Base-by-base conservation (phyloP, 805 yeast genomes). In the Kazachstania bromeliacearum region DNA sequence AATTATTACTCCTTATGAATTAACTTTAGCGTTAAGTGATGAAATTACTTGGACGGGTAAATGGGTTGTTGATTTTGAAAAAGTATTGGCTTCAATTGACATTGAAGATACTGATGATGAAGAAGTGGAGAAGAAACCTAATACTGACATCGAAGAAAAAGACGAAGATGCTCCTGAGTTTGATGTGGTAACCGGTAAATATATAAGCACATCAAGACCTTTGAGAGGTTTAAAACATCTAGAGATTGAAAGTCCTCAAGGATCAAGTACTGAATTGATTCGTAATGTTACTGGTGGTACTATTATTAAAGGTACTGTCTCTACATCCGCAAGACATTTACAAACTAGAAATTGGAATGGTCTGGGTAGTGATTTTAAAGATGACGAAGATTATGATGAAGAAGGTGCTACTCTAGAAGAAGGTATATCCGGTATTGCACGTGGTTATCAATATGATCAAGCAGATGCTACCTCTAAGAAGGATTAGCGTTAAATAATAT, bases 1-100 rank as follows among this genome's bases (percentile, higher is more conserved):
- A 1, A 82, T 92, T 8, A 75, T 92, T 14, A 92, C 98, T 0
- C 97, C 97, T 0, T 89, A 84, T 58, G 98, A 92, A 57, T 63
- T 92, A 28, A 72, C 79, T 33, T 61, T 89, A 57, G 95, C 97
- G 0, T 67, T 92, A 39, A 72, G 73, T 42, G 76, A 73, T 17
- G 85, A 81, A 43, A 67, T 85, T 16, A 66, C 76, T 1, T 92
- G 98, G 98, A 79, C 94, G 0, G 97, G 97, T 1, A 71, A 81
- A 46, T 92, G 98, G 97, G 72, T 83, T 8, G 75, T 85, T 1
- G 92, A 83, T 47, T 87, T 88, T 58, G 73, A 72, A 27, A 69
- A 75, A 3, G 63, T 79, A 4, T 48, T 64, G 7, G 48, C 57
- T 4, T 66, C 60, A 21, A 61, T 59, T 13, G 63, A 57, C n/a